Evolutionary conservation across 2,329 filamentous ascomycete species (phyloP).

Genomic region (Fonsecaea erecta): DNA sequence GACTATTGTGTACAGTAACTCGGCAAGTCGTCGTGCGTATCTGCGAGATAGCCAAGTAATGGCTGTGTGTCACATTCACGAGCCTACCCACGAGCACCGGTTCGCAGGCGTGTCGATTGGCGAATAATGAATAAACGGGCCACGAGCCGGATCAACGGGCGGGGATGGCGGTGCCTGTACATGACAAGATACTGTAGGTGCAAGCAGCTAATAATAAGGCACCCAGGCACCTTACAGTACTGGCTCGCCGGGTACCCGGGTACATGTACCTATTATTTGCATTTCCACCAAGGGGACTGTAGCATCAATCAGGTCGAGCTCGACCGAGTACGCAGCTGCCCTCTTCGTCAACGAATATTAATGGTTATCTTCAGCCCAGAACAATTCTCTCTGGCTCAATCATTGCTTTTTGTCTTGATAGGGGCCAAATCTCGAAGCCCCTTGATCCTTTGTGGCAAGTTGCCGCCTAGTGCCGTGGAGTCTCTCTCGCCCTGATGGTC

Average conservation of each 20-base stretch:
- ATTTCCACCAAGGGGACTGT: neutral
- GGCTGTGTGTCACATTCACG: neutral
- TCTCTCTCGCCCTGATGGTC: neutral
- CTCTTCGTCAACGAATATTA: too few relatives aligned
- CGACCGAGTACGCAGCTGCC: neutral
- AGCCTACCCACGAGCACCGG: neutral
- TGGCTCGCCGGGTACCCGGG: too few relatives aligned
- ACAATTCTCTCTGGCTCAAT: too few relatives aligned
- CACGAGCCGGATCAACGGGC: too few relatives aligned
- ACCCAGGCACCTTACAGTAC: too few relatives aligned
- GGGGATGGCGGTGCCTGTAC: too few relatives aligned
- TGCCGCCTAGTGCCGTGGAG: neutral
- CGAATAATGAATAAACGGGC: too few relatives aligned
- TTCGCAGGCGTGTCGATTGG: neutral
- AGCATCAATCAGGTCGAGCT: neutral
- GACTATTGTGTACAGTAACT: too few relatives aligned
- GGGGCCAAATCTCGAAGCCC: neutral
- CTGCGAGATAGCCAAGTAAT: neutral
- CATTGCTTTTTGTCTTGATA: neutral
- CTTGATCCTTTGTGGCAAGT: neutral
- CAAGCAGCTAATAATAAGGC: too few relatives aligned
- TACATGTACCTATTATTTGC: too few relatives aligned
- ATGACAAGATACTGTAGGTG: too few relatives aligned
- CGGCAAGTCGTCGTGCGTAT: too few relatives aligned
- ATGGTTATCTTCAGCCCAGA: neutral